Percentiles rank a stretch among this genome's conserved stretches.
Conservation (phyloP, 345 rosid species). For the Abelmoschus esculentus region DNA sequence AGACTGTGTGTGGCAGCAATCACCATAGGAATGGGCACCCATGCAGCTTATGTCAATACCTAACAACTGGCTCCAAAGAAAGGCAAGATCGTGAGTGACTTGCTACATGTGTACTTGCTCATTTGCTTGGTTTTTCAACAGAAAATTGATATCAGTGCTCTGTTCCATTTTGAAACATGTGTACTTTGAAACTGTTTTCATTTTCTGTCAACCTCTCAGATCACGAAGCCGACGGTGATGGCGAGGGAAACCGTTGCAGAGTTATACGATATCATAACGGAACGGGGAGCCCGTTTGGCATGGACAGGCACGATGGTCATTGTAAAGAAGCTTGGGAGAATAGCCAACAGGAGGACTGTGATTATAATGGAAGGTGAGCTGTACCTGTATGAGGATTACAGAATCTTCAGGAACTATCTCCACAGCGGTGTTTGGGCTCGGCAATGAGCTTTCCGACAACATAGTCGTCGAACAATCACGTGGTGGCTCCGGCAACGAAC, state of each 20-base stretch:
- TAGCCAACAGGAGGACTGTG: conserved; percentile 40
- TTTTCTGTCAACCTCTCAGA: conserved; percentile 21
- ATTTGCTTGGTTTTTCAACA: neutral
- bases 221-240: conserved; percentile 31
- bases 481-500: conserved; percentile 53
- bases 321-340: conserved; percentile 53
- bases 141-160: neutral
- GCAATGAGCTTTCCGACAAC: conserved; percentile 49
- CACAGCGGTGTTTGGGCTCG: conserved; percentile 41
- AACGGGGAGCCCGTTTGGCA: conserved; percentile 57
- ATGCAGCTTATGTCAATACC: conserved; percentile 49
- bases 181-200: neutral
- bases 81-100: conserved; percentile 36
- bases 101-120: neutral
- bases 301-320: conserved; percentile 64
- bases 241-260: conserved; percentile 47
- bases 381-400: conserved; percentile 52
- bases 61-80: conserved; percentile 32
- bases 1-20: conserved; percentile 51
- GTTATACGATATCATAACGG: conserved; percentile 55
- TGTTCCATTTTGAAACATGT: too few species aligned
- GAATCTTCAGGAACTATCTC: conserved; percentile 54
- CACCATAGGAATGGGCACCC: conserved; percentile 43
- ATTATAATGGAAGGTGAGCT: conserved; percentile 59
- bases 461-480: conserved; percentile 42